Evolutionary conservation across 2,329 filamentous ascomycete genomes (phyloP).

Genomic region (Colletotrichum truncatum): DNA sequence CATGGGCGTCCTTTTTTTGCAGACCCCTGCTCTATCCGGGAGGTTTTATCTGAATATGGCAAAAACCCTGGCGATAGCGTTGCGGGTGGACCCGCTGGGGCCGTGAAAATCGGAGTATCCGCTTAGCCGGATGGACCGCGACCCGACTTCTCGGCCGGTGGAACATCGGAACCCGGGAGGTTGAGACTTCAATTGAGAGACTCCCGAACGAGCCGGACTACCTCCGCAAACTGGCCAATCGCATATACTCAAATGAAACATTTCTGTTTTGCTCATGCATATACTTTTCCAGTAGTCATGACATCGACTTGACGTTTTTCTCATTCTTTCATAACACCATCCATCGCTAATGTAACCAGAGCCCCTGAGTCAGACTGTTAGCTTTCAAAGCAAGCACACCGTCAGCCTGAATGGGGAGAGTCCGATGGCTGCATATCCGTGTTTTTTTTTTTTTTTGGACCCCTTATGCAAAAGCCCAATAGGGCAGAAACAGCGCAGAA

Average conservation of each 20-base stretch:
- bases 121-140: not conserved
- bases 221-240: not conserved
- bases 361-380: not conserved
- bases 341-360: too few species aligned
- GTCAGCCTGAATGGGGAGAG: constrained; percentile 20
- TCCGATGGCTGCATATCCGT: not conserved
- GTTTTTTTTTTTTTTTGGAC: too few species aligned
- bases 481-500: not conserved
- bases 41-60: not conserved
- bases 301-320: not conserved
- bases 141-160: not conserved
- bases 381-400: not conserved
- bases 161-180: not conserved
- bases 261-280: not conserved
- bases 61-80: not conserved
- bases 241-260: not conserved
- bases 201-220: not conserved
- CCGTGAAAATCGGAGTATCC: constrained; percentile 5
- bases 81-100: not conserved
- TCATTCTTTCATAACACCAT: too few species aligned
- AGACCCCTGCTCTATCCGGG: not conserved
- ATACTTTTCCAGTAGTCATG: not conserved
- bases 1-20: not conserved
- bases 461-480: not conserved
- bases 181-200: not conserved